These are phyloP conservation scores for Sugiyamaella smithiae DNA, from an alignment of 805 yeast genomes.

Conservation along the genomic window DNA sequence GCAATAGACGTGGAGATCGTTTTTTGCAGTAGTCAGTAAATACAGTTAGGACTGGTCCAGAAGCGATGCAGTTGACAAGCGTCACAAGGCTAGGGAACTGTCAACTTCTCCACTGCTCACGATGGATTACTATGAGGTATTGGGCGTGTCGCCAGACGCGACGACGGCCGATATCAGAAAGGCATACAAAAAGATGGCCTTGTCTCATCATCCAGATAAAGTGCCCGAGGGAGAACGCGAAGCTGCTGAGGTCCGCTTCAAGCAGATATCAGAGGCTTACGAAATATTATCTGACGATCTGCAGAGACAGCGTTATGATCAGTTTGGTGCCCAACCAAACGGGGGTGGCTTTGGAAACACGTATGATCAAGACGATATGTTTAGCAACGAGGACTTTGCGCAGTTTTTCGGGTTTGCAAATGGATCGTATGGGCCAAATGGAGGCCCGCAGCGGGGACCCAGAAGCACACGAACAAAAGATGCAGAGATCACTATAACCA, in stretches of 20 bases:
- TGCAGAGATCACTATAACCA: slow-evolving; percentile 61
- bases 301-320: slow-evolving; percentile 37
- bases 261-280: slow-evolving; percentile 82
- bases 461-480: slow-evolving; percentile 49
- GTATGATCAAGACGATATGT: slow-evolving; percentile 43
- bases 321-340: slow-evolving; percentile 29
- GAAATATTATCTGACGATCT: slow-evolving; percentile 69
- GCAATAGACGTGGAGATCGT: too few species aligned
- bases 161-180: slow-evolving; percentile 68
- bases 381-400: slow-evolving; percentile 72
- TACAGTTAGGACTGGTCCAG: too few species aligned
- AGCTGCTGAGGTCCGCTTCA: slow-evolving; percentile 73
- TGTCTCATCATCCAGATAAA: slow-evolving; percentile 87
- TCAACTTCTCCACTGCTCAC: too few species aligned
- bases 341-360: slow-evolving; percentile 34
- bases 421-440: slow-evolving; percentile 17
- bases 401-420: slow-evolving; percentile 49
- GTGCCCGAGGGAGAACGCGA: slow-evolving; percentile 63
- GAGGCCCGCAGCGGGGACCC: slow-evolving; percentile 19
- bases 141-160: slow-evolving; percentile 68
- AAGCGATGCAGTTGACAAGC: too few species aligned
- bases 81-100: slow-evolving; percentile 3
- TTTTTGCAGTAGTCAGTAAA: too few species aligned
- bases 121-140: slow-evolving; percentile 54
- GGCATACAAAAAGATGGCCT: slow-evolving; percentile 83